A percentile compares a stretch with the other conserved stretches of the same genome.
phyloP scores from a whole-genome alignment of 345 rosid genomes.

The Hypericum androsaemum region DNA sequence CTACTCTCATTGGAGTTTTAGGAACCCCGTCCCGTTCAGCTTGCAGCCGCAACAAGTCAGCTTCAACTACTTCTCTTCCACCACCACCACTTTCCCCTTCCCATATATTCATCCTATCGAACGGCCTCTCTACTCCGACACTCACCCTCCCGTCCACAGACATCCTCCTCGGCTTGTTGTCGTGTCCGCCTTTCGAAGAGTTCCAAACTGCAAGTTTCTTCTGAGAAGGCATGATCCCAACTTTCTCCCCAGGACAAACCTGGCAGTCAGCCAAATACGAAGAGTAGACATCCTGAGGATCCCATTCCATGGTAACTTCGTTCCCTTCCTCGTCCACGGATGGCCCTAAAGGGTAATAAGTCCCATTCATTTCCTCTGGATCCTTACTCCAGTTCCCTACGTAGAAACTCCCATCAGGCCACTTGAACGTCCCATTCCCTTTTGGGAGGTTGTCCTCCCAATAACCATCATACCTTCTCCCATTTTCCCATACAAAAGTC shows the following conservation, averaged over 20 bases:
- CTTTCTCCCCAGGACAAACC: slow-evolving; percentile 56
- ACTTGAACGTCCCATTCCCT: slow-evolving; percentile 59
- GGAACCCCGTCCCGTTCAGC: slow-evolving; percentile 25
- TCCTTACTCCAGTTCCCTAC: slow-evolving; percentile 82
- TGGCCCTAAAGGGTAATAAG: slow-evolving; percentile 50
- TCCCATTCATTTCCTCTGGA: slow-evolving; percentile 65
- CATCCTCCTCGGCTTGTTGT: slow-evolving; percentile 44
- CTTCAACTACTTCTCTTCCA: slow-evolving; percentile 16
- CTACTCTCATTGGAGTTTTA: slow-evolving; percentile 48
- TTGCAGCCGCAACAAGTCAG: slow-evolving; percentile 38
- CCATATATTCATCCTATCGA: slow-evolving; percentile 66
- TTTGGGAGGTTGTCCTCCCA: slow-evolving; percentile 87
- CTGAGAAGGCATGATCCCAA: slow-evolving; percentile 71
- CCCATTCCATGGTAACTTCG: slow-evolving; percentile 40
- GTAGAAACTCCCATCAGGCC: slow-evolving; percentile 78
- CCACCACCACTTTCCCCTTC: slow-evolving; percentile 18
- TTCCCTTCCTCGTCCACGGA: slow-evolving; percentile 12
- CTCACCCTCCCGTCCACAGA: slow-evolving; percentile 84
- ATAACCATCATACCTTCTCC: slow-evolving; percentile 53
- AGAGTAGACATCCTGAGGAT: slow-evolving; percentile 47
- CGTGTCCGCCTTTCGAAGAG: slow-evolving; percentile 47
- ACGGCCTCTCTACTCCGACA: slow-evolving; percentile 60
- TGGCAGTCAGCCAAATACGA: slow-evolving; percentile 25
- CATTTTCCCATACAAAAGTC: slow-evolving; percentile 55
- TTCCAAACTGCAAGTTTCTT: slow-evolving; percentile 71